Base-by-base conservation (phyloP, 306 rosid genomes). In the Carpinus fangiana region DNA sequence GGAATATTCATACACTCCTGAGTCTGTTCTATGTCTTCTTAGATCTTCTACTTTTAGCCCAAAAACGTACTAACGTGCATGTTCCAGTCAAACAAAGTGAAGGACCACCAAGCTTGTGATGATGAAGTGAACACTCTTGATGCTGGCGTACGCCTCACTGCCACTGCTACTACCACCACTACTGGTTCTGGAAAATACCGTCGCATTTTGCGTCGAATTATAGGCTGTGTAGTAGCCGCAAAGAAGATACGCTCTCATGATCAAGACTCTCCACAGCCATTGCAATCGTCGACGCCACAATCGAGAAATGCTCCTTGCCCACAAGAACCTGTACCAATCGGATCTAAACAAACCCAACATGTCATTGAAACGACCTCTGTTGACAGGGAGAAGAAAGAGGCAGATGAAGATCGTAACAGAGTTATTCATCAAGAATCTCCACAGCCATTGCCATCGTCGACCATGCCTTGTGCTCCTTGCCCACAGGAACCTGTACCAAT, bases 131-230 rank as follows among this genome's bases (percentile, higher is more conserved):
- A 65, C 67, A 78, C 48, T 73, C 78, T 86, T 41, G 48, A 36
- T 17, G 85, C 83, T 62, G 28, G 73, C 54, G 76, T 84, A n/a
- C 80, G 84, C 74, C 6, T 51, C n/a, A 11, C 72, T 7, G 8
- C 26, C 23, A 21, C 54, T 3, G 3, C 70, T 16, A 10, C 14
- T 67, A 3, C 11, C 48, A 6, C n/a, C 34, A 18, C 36, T 0
- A 11, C n/a, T 12, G 67, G 38, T 52, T 52, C 56, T 14, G 53
- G 60, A 51, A 76, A 78, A 11, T 79, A 76, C 73, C 2, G 5
- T 46, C 57, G 52, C 76, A 54, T 12, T 28, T 86, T 88, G 88
- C 86, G 80, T 26, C 79, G 38, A n/a, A 62, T 57, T 50, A 57
- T 73, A n/a, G 68, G 46, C 34, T 81, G 21, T 86, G 38, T 77